phyloP scores from a whole-genome alignment of 306 rosid species.

The Hippophae rhamnoides region DNA sequence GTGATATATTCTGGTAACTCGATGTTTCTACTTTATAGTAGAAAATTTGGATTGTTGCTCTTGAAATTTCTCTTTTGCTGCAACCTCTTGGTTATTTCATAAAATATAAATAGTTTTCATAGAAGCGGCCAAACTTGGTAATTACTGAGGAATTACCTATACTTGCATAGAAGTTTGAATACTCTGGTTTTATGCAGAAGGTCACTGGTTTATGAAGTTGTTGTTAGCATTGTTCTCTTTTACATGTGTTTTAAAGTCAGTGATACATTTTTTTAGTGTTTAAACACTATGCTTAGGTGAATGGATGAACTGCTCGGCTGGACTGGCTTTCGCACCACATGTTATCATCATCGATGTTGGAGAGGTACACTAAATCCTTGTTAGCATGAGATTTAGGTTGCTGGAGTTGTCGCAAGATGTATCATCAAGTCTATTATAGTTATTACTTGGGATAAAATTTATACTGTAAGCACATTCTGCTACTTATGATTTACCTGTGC shows the following conservation, averaged over 20 bases:
- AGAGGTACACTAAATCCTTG: slow-evolving; percentile 48
- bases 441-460: too few relatives aligned
- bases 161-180: slow-evolving; percentile 1
- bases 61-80: too few relatives aligned
- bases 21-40: neutral
- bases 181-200: neutral
- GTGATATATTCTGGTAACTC: neutral
- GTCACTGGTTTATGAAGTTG: slow-evolving; percentile 1
- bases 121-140: too few relatives aligned
- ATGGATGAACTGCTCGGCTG: slow-evolving; percentile 97
- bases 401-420: slow-evolving; percentile 5
- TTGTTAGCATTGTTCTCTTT: neutral
- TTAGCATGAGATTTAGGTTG: neutral
- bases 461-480: too few relatives aligned
- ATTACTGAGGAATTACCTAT: too few relatives aligned
- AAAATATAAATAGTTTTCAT: too few relatives aligned
- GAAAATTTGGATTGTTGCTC: too few relatives aligned
- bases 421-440: too few relatives aligned
- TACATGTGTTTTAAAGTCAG: slow-evolving; percentile 10
- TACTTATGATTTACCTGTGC: too few relatives aligned
- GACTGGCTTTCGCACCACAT: slow-evolving; percentile 90
- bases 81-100: too few relatives aligned
- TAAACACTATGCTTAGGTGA: slow-evolving; percentile 53
- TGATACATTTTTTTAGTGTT: slow-evolving; percentile 7
- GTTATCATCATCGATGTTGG: slow-evolving; percentile 65